These are phyloP conservation scores for Vanderwaltozyma tropicalis DNA, from an alignment of 805 yeast species.

Conservation along the genomic window DNA sequence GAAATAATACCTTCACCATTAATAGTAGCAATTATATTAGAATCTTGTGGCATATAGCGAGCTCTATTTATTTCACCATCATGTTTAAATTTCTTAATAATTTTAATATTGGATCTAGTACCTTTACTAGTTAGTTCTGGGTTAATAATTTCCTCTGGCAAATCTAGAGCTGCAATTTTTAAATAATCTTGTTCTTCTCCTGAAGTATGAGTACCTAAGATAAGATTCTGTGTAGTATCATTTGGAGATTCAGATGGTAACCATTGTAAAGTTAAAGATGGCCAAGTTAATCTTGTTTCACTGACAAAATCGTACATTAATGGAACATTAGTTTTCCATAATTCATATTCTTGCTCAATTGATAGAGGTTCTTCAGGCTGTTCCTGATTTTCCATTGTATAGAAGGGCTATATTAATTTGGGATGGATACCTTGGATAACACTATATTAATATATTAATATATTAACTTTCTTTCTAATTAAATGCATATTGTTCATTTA, in stretches of 20 bases:
- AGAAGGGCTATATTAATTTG: too few species aligned
- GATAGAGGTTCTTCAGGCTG: conserved; percentile 2
- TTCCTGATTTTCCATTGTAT: neutral
- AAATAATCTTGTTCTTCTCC: conserved; percentile 57
- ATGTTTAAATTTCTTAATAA: conserved; percentile 50
- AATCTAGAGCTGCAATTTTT: conserved; percentile 51
- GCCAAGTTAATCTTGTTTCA: conserved; percentile 75
- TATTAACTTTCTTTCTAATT: too few species aligned
- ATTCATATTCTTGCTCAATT: conserved; percentile 50
- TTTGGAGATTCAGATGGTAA: conserved; percentile 34
- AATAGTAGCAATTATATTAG: conserved; percentile 50
- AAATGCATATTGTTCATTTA: too few species aligned
- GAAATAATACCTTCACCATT: conserved; percentile 55
- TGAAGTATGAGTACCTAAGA: conserved; percentile 67
- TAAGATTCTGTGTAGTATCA: conserved; percentile 37
- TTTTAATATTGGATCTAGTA: conserved; percentile 41
- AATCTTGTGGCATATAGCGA: conserved; percentile 54
- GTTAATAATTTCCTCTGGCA: conserved; percentile 39
- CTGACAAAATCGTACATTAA: conserved; percentile 76
- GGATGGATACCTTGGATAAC: too few species aligned
- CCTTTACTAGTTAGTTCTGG: conserved; percentile 11
- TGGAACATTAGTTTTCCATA: conserved; percentile 75
- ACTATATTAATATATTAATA: too few species aligned
- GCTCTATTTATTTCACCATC: conserved; percentile 64
- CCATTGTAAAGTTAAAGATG: conserved; percentile 74